Conservation (phyloP, 1,139 yeast genomes). For the Arxiozyma telluris region DNA sequence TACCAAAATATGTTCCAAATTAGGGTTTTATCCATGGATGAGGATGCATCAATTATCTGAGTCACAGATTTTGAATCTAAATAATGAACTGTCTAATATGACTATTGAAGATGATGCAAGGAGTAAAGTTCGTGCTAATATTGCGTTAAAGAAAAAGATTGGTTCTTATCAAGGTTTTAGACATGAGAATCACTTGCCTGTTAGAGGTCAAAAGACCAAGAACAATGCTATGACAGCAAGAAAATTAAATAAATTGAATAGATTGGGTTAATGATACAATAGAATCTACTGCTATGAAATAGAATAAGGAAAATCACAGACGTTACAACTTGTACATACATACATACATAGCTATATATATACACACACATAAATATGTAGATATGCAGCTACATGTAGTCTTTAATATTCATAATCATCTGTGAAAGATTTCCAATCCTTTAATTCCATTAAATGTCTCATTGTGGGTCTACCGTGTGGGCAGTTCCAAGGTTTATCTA, state of each 20-base stretch:
- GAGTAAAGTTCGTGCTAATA: slow-evolving; percentile 70
- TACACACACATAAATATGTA: too few species aligned
- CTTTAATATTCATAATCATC: slow-evolving; percentile 32
- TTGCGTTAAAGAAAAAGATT: slow-evolving; percentile 66
- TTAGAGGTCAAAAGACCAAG: slow-evolving; percentile 88
- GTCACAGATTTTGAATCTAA: slow-evolving; percentile 74
- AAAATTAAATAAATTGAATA: slow-evolving; percentile 68
- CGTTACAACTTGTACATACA: not conserved
- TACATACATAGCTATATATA: not conserved
- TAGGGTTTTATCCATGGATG: slow-evolving; percentile 89
- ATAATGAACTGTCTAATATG: slow-evolving; percentile 77
- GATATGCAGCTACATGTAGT: not conserved
- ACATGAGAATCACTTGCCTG: slow-evolving; percentile 84
- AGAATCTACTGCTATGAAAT: too few species aligned
- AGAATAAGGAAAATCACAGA: too few species aligned
- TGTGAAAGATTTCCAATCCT: slow-evolving; percentile 39
- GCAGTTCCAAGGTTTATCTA: slow-evolving; percentile 97
- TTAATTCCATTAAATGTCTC: slow-evolving; percentile 69
- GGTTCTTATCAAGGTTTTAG: slow-evolving; percentile 87
- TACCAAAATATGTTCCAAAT: slow-evolving; percentile 67
- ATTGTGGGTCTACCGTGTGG: slow-evolving; percentile 98
- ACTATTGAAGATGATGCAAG: slow-evolving; percentile 80
- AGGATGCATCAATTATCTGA: slow-evolving; percentile 88
- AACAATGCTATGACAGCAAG: slow-evolving; percentile 86
- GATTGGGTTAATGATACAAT: slow-evolving; percentile 37